Evolutionary conservation across 345 rosid genomes (phyloP), one percentile per base, ranked within the genome.

Genomic region (Murraya koenigii): DNA sequence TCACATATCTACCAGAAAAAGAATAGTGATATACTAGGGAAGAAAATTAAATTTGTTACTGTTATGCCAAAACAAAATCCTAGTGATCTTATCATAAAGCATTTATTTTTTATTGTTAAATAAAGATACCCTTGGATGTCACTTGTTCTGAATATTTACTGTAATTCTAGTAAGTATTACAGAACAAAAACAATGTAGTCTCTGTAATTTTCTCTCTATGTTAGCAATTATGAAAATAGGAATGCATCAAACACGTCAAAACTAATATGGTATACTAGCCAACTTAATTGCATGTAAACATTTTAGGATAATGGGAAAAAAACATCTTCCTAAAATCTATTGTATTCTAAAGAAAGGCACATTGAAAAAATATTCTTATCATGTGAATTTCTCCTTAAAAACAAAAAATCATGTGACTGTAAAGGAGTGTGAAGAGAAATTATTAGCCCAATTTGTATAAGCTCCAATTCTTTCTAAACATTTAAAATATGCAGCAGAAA

Each of bases 301-400:
- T 4, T 73, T 39, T 26, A 25, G 13, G 25, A 73, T 59, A 72
- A 25, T 44, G 44, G 11, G 33, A 15, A 49, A 72, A 71, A 54
- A 72, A 32, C 15, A 36, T n/a, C 33, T 58, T 59, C 66, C 36
- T 38, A 73, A 4, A 3, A 14, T 74, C 30, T 47, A 74, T 69
- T 2, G n/a, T 9, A 49, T 22, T 47, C 36, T 74, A 47, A 36
- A 41, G 39, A 20, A 22, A 73, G 23, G 8, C 30, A 35, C 28
- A 59, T 15, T 59, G 49, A 41, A 74, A 20, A 60, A 65, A 35
- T 65, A 73, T 59, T 72, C 76, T 25, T 38, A 30, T 58, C 25
- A 25, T 38, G 25, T 11, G 9, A 33, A n/a, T 35, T 59, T 25
- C 19, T 49, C 32, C 39, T 3, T n/a, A 59, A 36, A 2, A 32